Percentiles rank a stretch among this genome's conserved stretches.
These are phyloP conservation scores for Heracleum sosnowskyi DNA, from an alignment of 129 eudicot species.

Conservation along the genomic window DNA sequence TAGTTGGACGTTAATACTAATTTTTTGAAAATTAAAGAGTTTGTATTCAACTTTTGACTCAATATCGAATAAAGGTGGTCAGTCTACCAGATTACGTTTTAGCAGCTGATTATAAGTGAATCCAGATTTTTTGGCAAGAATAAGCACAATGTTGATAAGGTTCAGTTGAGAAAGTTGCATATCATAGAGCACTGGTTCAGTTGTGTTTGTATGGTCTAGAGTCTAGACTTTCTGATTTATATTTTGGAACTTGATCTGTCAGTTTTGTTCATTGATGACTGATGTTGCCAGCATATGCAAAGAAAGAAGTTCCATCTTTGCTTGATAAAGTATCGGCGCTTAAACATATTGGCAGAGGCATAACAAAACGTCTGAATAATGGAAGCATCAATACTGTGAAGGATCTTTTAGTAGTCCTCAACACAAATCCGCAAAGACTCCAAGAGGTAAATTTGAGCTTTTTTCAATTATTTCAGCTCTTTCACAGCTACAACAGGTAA, in stretches of 20 bases:
- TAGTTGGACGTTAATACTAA: neutral
- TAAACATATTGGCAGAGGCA: conserved; percentile 16
- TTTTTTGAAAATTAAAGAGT: neutral
- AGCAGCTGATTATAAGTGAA: neutral
- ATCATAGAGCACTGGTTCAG: neutral
- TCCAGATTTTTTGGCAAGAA: neutral
- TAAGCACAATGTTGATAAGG: neutral
- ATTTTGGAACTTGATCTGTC: neutral
- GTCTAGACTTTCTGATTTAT: too few relatives aligned
- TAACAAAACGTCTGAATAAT: conserved; percentile 15
- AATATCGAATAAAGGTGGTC: neutral
- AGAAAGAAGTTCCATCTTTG: conserved; percentile 27
- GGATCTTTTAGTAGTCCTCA: conserved; percentile 32
- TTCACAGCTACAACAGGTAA: neutral
- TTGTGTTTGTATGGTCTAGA: too few relatives aligned
- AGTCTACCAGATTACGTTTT: neutral
- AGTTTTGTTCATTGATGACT: too few relatives aligned
- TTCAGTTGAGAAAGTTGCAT: neutral
- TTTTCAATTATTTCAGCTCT: neutral
- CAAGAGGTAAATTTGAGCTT: conserved; percentile 23
- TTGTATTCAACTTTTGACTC: neutral
- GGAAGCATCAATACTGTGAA: conserved; percentile 24
- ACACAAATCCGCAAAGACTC: conserved; percentile 33
- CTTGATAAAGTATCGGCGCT: conserved; percentile 37
- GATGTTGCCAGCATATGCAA: conserved; percentile 39